Base-by-base conservation (phyloP, 306 rosid species). In the Calophaca sinica region DNA sequence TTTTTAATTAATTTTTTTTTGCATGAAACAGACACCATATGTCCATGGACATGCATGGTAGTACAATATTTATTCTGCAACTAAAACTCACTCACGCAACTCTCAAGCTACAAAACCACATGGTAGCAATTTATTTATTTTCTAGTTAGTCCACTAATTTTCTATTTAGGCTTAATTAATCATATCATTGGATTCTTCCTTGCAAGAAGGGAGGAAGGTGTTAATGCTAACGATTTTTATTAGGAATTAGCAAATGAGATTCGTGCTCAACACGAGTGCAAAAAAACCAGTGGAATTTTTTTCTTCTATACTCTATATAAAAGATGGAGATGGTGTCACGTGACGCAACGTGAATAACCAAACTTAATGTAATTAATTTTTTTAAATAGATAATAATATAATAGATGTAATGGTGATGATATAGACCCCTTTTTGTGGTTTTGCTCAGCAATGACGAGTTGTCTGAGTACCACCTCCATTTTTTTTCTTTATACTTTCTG, bases 1-100 rank as follows among this genome's bases (percentile, higher is more conserved):
- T 35, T 7, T 13, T 57, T 48, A 52, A 53, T 70, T 62, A 54
- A 14, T 32, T 55, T 55, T 64, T 32, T 55, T 55, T 64, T 29
- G 53, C 60, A 35, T 78, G 67, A 72, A 66, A 28, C 60, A 5
- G 42, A 13, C 64, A 57, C 39, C 70, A 38, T 55, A 58, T 12
- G 38, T 45, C 45, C 12, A 20, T 50, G 68, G 3, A 29, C 48
- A 62, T 61, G 68, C 73, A 69, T 35, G 35, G 49, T 1, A 3
- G 5, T 36, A 49, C 29, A 73, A 35, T 73, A 39, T 66, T 73
- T 57, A 67, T 38, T 77, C 4, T 32, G 49, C 55, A 44, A 52
- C 33, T 51, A 58, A 65, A 44, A 10, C 36, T 33, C 62, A 15
- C 65, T 65, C 62, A 36, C 76, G 73, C 79, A 82, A 67, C 50